Evolutionary conservation across 2,329 filamentous ascomycete genomes (phyloP).

Genomic region (Colletotrichum tabaci): DNA sequence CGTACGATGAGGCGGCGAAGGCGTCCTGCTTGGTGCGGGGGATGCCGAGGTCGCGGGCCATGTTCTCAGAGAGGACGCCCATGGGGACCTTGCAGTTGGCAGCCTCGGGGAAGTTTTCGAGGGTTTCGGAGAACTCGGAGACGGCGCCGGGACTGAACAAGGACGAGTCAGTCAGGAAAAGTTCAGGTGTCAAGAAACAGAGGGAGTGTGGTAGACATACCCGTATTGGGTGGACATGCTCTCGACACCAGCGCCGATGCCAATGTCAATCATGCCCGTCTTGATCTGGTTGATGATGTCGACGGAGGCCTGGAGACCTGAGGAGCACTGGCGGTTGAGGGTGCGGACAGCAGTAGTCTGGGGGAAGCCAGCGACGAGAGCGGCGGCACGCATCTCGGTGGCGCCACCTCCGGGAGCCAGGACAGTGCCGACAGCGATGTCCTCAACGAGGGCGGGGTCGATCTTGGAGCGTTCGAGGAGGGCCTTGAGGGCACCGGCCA

Average conservation of each 20-base stretch:
- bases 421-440: constrained; percentile 92
- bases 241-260: constrained; percentile 95
- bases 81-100: constrained; percentile 98
- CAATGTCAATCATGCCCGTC: constrained; percentile 93
- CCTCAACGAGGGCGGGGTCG: constrained; percentile 89
- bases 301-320: constrained; percentile 90
- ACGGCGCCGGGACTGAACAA: constrained; percentile 80
- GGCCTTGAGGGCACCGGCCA: constrained; percentile 85
- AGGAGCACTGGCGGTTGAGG: constrained; percentile 95
- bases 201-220: constrained; percentile 59
- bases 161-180: constrained; percentile 13
- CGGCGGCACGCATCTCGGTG: constrained; percentile 95
- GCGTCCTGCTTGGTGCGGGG: constrained; percentile 83
- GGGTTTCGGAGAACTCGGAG: constrained; percentile 90
- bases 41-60: constrained; percentile 89
- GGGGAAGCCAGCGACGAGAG: constrained; percentile 91
- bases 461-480: constrained; percentile 89
- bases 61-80: constrained; percentile 93
- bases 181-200: not conserved
- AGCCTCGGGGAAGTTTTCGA: constrained; percentile 85
- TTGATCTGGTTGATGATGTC: constrained; percentile 96
- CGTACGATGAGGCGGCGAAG: constrained; percentile 95
- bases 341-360: constrained; percentile 86
- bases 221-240: constrained; percentile 96
- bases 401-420: constrained; percentile 94